These are phyloP conservation scores for Pouteria glomerata DNA, from an alignment of 148 eudicot species.

Conservation along the genomic window DNA sequence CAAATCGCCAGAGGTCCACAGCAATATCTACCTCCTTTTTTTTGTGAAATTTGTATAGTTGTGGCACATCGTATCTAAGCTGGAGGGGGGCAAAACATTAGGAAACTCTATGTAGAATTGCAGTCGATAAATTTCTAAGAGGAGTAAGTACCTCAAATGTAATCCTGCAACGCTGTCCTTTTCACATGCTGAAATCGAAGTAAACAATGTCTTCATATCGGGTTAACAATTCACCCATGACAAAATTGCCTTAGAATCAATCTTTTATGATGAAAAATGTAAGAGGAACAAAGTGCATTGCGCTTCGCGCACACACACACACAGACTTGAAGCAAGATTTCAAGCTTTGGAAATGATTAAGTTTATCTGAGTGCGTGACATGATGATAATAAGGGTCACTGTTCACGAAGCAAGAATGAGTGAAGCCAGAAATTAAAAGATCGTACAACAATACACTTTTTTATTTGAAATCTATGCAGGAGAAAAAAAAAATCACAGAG, in stretches of 20 bases:
- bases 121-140: too few species aligned
- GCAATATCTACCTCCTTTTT: conserved; percentile 94
- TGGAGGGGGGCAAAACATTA: conserved; percentile 17
- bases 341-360: not conserved
- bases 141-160: conserved; percentile 65
- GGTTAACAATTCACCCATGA: not conserved
- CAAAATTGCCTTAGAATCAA: not conserved
- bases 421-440: not conserved
- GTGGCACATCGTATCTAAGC: conserved; percentile 89
- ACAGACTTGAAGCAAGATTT: not conserved
- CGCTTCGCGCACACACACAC: not conserved
- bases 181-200: conserved; percentile 57
- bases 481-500: too few species aligned
- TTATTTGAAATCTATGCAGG: too few species aligned
- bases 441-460: too few species aligned
- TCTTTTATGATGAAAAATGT: not conserved
- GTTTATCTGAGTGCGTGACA: not conserved
- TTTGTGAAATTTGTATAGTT: conserved; percentile 93
- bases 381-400: not conserved
- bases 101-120: too few species aligned
- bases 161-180: conserved; percentile 68
- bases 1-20: conserved; percentile 97
- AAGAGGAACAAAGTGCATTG: not conserved
- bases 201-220: too few species aligned
- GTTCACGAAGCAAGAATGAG: not conserved